Evolutionary conservation across 2,329 filamentous ascomycete species (phyloP).

Genomic region (Endoconidiophora laricicola): DNA sequence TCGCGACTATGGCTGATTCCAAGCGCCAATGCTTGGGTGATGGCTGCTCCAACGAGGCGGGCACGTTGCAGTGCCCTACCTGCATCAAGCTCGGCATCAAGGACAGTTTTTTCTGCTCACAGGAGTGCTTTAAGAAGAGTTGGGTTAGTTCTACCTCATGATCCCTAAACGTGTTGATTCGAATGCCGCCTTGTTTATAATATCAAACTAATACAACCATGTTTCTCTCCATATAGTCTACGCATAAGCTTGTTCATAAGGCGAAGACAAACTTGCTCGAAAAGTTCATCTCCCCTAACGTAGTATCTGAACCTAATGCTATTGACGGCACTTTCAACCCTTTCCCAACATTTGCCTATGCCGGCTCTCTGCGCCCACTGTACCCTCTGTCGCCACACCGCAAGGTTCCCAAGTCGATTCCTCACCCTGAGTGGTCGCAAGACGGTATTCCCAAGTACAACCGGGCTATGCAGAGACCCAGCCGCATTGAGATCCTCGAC

Average conservation of each 20-base stretch:
- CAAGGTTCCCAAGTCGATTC: constrained; percentile 62
- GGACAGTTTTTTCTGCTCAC: constrained; percentile 91
- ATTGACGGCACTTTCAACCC: constrained; percentile 82
- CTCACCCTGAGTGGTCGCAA: constrained; percentile 71
- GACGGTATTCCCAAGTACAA: constrained; percentile 58
- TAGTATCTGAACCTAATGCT: constrained; percentile 83
- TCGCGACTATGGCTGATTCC: constrained; percentile 26
- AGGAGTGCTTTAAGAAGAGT: constrained; percentile 97
- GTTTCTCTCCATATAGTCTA: constrained; percentile 1
- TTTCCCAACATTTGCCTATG: constrained; percentile 73
- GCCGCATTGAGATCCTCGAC: constrained; percentile 70
- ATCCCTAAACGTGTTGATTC: no score
- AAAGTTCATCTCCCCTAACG: constrained; percentile 58
- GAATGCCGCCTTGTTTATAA: not conserved
- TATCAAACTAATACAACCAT: not conserved
- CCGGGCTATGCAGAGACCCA: constrained; percentile 46
- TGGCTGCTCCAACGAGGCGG: constrained; percentile 77
- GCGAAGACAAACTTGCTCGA: constrained; percentile 59
- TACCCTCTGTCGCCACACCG: constrained; percentile 66
- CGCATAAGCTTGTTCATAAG: constrained; percentile 50
- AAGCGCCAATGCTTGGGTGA: constrained; percentile 62
- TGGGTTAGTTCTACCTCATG: constrained; percentile 49
- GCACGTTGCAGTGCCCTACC: constrained; percentile 79
- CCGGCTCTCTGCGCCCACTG: constrained; percentile 67
- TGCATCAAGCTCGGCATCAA: constrained; percentile 78